These are phyloP conservation scores for Alloascoidea africana DNA, from an alignment of 805 yeast species.

Conservation along the genomic window DNA sequence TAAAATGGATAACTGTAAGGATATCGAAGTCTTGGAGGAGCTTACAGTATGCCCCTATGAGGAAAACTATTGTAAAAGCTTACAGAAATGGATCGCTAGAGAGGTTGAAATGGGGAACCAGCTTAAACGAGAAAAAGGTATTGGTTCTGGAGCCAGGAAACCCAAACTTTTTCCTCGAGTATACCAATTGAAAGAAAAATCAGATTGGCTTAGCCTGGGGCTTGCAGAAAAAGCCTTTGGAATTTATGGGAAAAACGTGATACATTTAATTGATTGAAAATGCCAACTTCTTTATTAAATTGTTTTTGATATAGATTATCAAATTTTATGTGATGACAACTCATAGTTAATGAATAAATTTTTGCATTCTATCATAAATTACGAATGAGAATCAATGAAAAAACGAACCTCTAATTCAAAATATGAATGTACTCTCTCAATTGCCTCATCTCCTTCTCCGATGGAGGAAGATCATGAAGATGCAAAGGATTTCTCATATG, in stretches of 20 bases:
- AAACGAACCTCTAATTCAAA: too few relatives aligned
- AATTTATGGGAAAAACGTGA: not conserved
- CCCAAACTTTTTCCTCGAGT: not conserved
- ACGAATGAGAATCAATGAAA: too few relatives aligned
- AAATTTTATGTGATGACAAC: too few relatives aligned
- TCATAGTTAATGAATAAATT: too few relatives aligned
- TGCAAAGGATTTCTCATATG: conserved; percentile 4
- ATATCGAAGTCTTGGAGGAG: conserved; percentile 33
- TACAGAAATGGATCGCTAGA: not conserved
- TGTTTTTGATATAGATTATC: too few relatives aligned
- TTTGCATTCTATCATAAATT: too few relatives aligned
- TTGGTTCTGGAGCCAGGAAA: not conserved
- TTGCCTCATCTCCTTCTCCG: not conserved
- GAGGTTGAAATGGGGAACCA: not conserved
- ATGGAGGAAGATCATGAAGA: conserved; percentile 2
- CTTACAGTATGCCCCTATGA: conserved; percentile 36
- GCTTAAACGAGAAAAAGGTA: not conserved
- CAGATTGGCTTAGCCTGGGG: not conserved
- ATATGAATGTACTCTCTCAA: too few relatives aligned
- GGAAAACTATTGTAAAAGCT: not conserved
- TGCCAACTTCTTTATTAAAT: too few relatives aligned
- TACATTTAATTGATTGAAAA: not conserved
- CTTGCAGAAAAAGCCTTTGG: not conserved
- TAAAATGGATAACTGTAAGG: conserved; percentile 30
- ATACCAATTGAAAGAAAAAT: not conserved